Percentiles rank a stretch among this genome's conserved stretches.
Evolutionary conservation across 768 basidiomycete genomes (phyloP).

Genomic region (Harrya chromipes): DNA sequence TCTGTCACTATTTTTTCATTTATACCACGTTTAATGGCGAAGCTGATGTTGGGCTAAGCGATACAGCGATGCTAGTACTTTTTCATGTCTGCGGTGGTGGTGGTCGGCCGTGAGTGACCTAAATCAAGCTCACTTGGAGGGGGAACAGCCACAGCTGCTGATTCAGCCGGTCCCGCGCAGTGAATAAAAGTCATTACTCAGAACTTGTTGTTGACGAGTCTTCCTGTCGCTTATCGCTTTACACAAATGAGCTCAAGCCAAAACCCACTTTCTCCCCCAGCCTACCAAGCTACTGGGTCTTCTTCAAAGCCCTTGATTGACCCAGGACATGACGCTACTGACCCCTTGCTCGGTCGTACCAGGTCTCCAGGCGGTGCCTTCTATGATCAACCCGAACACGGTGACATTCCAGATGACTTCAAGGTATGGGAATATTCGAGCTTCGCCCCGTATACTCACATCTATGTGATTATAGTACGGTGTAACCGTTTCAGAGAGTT

Average conservation of each 20-base stretch:
- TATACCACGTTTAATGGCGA: neutral
- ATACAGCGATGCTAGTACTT: no score
- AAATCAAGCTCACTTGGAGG: neutral
- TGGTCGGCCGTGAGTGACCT: constrained; percentile 5
- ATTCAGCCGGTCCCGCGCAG: constrained; percentile 21
- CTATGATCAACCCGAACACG: constrained; percentile 69
- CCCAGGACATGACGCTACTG: constrained; percentile 36
- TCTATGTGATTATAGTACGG: constrained; percentile 56
- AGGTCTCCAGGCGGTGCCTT: constrained; percentile 48
- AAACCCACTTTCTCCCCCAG: constrained; percentile 60
- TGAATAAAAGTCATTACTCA: constrained; percentile 11
- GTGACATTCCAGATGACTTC: constrained; percentile 90
- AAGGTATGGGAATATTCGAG: constrained; percentile 51
- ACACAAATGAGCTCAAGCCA: constrained; percentile 51
- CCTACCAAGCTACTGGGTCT: constrained; percentile 47
- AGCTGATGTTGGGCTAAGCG: no score
- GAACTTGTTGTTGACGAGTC: neutral
- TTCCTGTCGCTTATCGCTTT: constrained; percentile 17
- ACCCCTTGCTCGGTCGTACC: constrained; percentile 57
- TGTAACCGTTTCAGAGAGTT: constrained; percentile 73
- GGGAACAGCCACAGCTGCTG: constrained; percentile 21
- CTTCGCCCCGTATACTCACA: constrained; percentile 5
- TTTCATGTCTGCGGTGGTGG: no score
- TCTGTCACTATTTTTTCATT: neutral
- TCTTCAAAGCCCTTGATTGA: constrained; percentile 34